These are phyloP conservation scores for Umbelopsis sp. DNA, from an alignment of 192 early-diverging fungal genomes.

Conservation along the genomic window DNA sequence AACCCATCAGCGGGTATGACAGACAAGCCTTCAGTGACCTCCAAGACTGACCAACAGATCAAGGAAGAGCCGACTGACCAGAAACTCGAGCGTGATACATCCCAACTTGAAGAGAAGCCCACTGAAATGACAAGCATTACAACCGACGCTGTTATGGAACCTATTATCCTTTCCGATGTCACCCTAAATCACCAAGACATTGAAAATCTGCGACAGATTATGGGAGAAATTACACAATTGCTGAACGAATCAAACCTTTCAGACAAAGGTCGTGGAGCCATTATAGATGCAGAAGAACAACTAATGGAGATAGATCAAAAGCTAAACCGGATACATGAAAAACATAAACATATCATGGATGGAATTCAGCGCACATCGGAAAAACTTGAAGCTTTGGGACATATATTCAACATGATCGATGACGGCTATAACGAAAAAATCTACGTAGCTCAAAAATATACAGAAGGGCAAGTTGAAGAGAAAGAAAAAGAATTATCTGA, in stretches of 20 bases:
- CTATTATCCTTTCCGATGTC: not conserved
- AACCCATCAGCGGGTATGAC: no score
- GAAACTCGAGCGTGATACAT: not conserved
- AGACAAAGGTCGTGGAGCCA: not conserved
- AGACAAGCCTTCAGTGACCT: no score
- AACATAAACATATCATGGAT: not conserved
- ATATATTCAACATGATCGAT: not conserved
- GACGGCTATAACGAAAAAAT: slow-evolving; percentile 34
- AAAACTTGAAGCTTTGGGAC: not conserved
- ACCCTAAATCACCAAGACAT: not conserved
- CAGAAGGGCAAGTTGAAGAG: slow-evolving; percentile 44
- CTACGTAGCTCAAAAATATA: slow-evolving; percentile 45
- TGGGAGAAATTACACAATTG: not conserved
- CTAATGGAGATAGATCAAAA: not conserved
- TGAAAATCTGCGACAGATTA: not conserved
- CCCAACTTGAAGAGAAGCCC: not conserved
- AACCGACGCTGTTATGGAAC: not conserved
- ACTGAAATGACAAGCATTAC: not conserved
- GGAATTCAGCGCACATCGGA: not conserved
- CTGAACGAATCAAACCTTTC: not conserved
- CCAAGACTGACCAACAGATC: no score
- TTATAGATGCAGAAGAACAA: not conserved
- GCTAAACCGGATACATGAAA: not conserved
- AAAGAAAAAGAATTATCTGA: slow-evolving; percentile 52
- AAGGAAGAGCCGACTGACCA: not conserved